A percentile compares a stretch with the other conserved stretches of the same genome.
Conservation (phyloP, 2,329 filamentous ascomycete species). For the Onygenales sp. region DNA sequence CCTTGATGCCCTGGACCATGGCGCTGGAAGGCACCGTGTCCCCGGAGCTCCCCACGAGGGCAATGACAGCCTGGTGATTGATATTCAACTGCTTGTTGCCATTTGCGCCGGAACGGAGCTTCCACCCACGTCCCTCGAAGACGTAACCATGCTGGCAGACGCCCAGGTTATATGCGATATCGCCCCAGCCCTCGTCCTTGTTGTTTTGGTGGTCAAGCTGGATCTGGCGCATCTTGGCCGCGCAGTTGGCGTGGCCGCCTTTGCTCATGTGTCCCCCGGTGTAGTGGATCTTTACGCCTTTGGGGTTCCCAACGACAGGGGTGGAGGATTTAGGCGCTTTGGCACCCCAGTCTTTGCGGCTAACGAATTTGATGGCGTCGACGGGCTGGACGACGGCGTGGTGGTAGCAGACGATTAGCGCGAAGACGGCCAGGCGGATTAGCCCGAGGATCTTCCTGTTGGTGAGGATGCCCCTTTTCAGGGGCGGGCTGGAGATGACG, state of each 20-base stretch:
- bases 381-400: neutral
- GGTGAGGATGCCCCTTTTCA: neutral
- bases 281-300: constrained; percentile 7
- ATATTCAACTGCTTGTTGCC: neutral
- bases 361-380: constrained; percentile 4
- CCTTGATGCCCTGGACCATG: constrained; percentile 4
- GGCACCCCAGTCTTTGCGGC: constrained; percentile 4
- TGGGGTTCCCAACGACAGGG: neutral
- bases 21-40: neutral
- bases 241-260: constrained; percentile 1
- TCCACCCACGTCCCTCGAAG: constrained; percentile 1
- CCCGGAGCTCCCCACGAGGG: neutral
- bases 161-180: constrained; percentile 6
- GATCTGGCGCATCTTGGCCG: neutral
- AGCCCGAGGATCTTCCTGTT: neutral
- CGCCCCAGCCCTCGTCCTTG: neutral
- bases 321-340: neutral
- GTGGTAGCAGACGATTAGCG: constrained; percentile 1
- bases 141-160: constrained; percentile 7
- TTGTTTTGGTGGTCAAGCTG: constrained; percentile 2
- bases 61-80: constrained; percentile 2
- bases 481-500: neutral
- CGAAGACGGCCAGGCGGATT: constrained; percentile 1
- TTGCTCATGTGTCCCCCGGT: neutral
- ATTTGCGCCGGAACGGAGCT: constrained; percentile 2